Conservation (phyloP, 2,329 filamentous ascomycete genomes). For the Alternaria sp. region DNA sequence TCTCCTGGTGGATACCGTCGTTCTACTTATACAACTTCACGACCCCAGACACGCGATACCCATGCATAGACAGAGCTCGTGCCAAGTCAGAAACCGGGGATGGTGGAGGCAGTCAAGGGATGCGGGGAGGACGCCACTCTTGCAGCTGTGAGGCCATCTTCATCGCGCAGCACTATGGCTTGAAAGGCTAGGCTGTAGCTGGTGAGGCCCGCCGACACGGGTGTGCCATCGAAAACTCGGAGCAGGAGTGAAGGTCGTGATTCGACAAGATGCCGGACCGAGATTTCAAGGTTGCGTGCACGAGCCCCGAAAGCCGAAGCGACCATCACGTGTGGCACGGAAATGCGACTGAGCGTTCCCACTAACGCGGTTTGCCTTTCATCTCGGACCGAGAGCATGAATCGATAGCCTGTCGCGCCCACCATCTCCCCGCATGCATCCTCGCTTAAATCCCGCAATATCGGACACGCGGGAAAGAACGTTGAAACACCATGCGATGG, state of each 20-base stretch:
- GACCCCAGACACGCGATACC: slow-evolving; percentile 12
- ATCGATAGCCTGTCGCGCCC: slow-evolving; percentile 17
- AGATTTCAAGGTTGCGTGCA: background rate
- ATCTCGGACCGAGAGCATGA: background rate
- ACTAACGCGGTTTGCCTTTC: background rate
- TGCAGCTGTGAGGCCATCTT: slow-evolving; percentile 13
- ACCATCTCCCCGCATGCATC: slow-evolving; percentile 11
- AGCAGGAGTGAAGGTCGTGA: background rate
- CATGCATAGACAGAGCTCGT: slow-evolving; percentile 15
- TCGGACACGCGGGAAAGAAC: background rate
- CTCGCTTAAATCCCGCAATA: slow-evolving; percentile 17
- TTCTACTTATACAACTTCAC: slow-evolving; percentile 30
- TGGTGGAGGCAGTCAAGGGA: slow-evolving; percentile 29
- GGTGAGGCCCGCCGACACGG: slow-evolving; percentile 25
- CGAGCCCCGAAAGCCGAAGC: background rate
- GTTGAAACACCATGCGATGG: background rate
- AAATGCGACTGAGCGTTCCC: background rate
- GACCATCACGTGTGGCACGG: slow-evolving; percentile 2
- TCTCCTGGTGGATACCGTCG: slow-evolving; percentile 16
- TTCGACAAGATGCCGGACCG: slow-evolving; percentile 25
- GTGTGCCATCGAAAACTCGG: slow-evolving; percentile 7
- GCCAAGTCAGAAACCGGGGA: slow-evolving; percentile 25
- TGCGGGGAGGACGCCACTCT: slow-evolving; percentile 31
- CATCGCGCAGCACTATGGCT: slow-evolving; percentile 8
- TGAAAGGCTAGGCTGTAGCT: slow-evolving; percentile 19